Evolutionary conservation across 352 stramenopile species (phyloP).

Genomic region (Phytophthora ramorum): DNA sequence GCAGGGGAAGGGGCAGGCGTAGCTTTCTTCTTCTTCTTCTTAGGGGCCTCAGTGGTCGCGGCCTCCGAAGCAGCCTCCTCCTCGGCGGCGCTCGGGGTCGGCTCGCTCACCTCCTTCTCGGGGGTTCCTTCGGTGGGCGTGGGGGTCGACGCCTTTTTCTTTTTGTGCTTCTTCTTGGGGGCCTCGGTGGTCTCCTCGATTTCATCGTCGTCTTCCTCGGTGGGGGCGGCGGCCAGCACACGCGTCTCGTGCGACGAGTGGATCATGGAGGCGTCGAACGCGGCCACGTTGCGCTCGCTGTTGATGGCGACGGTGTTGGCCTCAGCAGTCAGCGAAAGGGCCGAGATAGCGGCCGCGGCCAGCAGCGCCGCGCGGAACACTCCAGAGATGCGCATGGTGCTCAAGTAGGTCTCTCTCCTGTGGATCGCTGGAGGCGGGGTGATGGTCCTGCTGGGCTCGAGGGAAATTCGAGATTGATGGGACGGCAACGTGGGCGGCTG

Average conservation of each 20-base stretch:
- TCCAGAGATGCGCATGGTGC: constrained; percentile 69
- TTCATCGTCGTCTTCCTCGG: constrained; percentile 27
- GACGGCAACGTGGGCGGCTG: constrained; percentile 34
- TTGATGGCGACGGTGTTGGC: constrained; percentile 25
- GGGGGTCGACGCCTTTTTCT: constrained; percentile 18
- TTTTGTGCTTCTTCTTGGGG: constrained; percentile 57
- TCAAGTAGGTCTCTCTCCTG: constrained; percentile 16
- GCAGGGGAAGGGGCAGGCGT: constrained; percentile 9
- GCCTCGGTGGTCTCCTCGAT: constrained; percentile 16
- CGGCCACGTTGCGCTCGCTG: constrained; percentile 26
- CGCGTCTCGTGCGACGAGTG: constrained; percentile 38
- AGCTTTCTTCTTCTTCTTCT: constrained; percentile 38
- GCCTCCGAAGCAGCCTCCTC: constrained; percentile 52
- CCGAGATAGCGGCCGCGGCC: constrained; percentile 53
- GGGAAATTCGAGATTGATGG: constrained; percentile 70
- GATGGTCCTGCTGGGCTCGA: constrained; percentile 38
- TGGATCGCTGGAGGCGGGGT: constrained; percentile 1
- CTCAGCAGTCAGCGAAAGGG: constrained; percentile 38
- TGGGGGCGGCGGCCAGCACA: constrained; percentile 32
- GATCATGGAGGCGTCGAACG: constrained; percentile 34
- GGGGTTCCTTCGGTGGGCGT: constrained; percentile 2
- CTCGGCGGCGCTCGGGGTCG: constrained; percentile 22
- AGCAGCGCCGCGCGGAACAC: constrained; percentile 62
- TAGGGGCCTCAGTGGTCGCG: constrained; percentile 43
- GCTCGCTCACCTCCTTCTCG: not conserved